phyloP scores from a whole-genome alignment of 2,329 filamentous ascomycete species.

The Chrysoporthe cubensis region DNA sequence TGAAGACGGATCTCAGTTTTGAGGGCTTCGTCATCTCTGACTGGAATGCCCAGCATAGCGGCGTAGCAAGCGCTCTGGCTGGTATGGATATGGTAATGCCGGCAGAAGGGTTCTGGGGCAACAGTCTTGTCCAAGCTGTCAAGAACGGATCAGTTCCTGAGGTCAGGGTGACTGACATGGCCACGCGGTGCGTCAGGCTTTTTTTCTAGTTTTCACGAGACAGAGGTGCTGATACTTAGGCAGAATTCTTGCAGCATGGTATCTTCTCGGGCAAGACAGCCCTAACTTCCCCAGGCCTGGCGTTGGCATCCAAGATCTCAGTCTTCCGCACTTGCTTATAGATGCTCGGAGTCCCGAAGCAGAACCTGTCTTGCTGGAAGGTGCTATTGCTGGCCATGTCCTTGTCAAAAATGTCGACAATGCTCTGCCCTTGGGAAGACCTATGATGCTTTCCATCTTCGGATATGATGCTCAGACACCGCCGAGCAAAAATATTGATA shows the following conservation, averaged over 20 bases:
- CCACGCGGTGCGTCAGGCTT: constrained; percentile 62
- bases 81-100: constrained; percentile 76
- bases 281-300: constrained; percentile 49
- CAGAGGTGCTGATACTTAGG: constrained; percentile 36
- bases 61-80: constrained; percentile 56
- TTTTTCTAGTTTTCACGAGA: constrained; percentile 40
- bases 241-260: constrained; percentile 66
- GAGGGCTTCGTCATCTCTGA: constrained; percentile 72
- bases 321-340: constrained; percentile 46
- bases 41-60: constrained; percentile 69
- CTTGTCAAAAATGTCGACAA: constrained; percentile 74
- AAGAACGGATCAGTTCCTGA: constrained; percentile 74
- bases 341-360: constrained; percentile 55
- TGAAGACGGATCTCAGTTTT: constrained; percentile 68
- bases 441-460: constrained; percentile 60
- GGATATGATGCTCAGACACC: constrained; percentile 64
- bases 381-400: constrained; percentile 68
- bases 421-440: constrained; percentile 66
- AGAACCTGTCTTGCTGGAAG: constrained; percentile 49
- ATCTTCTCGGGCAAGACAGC: constrained; percentile 55
- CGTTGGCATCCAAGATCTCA: constrained; percentile 65
- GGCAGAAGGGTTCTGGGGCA: constrained; percentile 58
- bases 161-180: constrained; percentile 78
- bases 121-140: constrained; percentile 75
- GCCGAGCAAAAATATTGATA: constrained; percentile 52